A percentile compares a stretch with the other conserved stretches of the same genome.
These are phyloP conservation scores for Trichoderma endophyticum DNA, from an alignment of 2,329 filamentous ascomycete species.

Conservation along the genomic window DNA sequence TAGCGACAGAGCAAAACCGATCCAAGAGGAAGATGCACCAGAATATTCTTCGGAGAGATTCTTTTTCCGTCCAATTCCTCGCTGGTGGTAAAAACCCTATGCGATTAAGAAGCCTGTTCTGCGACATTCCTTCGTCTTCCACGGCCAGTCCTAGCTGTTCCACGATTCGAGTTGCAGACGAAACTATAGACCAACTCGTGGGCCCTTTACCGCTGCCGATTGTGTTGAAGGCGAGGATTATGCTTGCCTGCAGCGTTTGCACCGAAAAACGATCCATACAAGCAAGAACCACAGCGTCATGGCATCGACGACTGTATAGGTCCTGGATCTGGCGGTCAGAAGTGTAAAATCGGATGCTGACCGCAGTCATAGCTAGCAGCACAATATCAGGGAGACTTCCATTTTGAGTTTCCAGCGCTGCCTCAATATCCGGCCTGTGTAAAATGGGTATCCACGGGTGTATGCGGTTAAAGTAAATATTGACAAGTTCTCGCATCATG, in stretches of 20 bases:
- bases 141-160: constrained; percentile 27
- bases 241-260: constrained; percentile 33
- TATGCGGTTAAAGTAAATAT: constrained; percentile 15
- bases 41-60: constrained; percentile 37
- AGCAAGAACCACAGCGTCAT: constrained; percentile 18
- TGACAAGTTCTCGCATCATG: constrained; percentile 17
- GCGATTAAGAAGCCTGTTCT: constrained; percentile 21
- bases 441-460: constrained; percentile 20
- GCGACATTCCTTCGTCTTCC: constrained; percentile 22
- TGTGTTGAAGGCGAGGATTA: constrained; percentile 34
- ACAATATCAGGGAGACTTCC: constrained; percentile 12
- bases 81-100: constrained; percentile 28
- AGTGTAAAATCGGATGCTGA: constrained; percentile 17
- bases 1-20: constrained; percentile 33
- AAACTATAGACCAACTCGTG: constrained; percentile 20
- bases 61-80: constrained; percentile 27
- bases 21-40: constrained; percentile 38
- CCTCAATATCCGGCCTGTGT: constrained; percentile 12
- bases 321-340: constrained; percentile 16
- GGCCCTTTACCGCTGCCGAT: constrained; percentile 19
- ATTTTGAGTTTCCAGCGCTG: neutral
- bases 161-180: constrained; percentile 20
- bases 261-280: constrained; percentile 27
- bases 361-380: constrained; percentile 17
- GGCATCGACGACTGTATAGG: constrained; percentile 16